Conservation (phyloP, 176 grass and related monocot species). For the Avena insularis region DNA sequence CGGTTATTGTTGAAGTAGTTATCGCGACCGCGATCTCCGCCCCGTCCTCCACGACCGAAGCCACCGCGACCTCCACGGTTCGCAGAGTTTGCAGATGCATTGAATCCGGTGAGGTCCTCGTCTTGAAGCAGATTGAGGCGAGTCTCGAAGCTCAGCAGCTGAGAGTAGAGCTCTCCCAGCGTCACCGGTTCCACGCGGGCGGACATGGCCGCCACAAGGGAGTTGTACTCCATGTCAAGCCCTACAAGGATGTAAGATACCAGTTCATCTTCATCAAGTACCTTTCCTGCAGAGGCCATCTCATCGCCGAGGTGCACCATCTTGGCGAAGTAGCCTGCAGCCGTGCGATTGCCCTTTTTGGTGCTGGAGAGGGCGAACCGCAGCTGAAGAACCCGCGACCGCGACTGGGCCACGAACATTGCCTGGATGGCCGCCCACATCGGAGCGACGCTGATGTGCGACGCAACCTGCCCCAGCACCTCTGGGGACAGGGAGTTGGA, state of each 20-base stretch:
- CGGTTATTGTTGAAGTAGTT: too few species aligned
- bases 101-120: not conserved
- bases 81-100: not conserved
- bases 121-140: not conserved
- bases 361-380: not conserved
- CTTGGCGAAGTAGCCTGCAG: not conserved
- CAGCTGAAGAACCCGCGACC: not conserved
- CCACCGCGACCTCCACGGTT: not conserved
- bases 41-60: too few species aligned
- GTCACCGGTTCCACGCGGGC: not conserved
- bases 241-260: not conserved
- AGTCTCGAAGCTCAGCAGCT: not conserved
- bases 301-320: not conserved
- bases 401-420: not conserved
- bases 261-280: not conserved
- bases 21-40: too few species aligned
- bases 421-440: not conserved
- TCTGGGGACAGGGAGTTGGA: too few species aligned
- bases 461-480: too few species aligned
- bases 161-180: not conserved
- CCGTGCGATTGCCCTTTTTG: not conserved
- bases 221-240: not conserved
- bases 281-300: not conserved
- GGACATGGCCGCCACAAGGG: not conserved
- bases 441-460: too few species aligned